Conservation (phyloP, 2,329 filamentous ascomycete species). For the Cladosporium sp. region DNA sequence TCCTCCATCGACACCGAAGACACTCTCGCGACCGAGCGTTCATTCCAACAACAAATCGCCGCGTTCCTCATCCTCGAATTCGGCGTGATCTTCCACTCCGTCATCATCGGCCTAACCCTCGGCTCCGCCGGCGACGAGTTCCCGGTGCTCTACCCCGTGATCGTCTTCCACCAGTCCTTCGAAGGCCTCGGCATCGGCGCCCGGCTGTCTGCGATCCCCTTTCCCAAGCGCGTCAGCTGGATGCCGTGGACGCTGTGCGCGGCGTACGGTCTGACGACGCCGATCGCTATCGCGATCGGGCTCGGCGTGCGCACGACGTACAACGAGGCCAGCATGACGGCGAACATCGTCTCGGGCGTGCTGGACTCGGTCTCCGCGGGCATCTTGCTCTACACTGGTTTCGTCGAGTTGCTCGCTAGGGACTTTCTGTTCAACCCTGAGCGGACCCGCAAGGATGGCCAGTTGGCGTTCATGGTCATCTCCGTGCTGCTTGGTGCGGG, state of each 20-base stretch:
- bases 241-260: slow-evolving; percentile 69
- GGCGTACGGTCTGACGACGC: slow-evolving; percentile 72
- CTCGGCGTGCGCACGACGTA: slow-evolving; percentile 65
- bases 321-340: slow-evolving; percentile 53
- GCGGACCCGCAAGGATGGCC: slow-evolving; percentile 83
- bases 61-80: slow-evolving; percentile 92
- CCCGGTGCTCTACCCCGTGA: slow-evolving; percentile 54
- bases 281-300: slow-evolving; percentile 76
- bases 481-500: slow-evolving; percentile 66
- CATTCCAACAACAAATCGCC: slow-evolving; percentile 72
- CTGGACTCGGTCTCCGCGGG: slow-evolving; percentile 86
- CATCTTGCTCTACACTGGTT: slow-evolving; percentile 39
- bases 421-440: slow-evolving; percentile 63
- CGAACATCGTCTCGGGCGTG: slow-evolving; percentile 74
- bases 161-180: slow-evolving; percentile 87
- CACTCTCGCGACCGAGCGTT: slow-evolving; percentile 11
- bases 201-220: slow-evolving; percentile 69
- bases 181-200: slow-evolving; percentile 86
- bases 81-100: slow-evolving; percentile 61
- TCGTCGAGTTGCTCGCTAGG: slow-evolving; percentile 43
- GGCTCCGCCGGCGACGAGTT: slow-evolving; percentile 55
- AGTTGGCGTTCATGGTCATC: slow-evolving; percentile 87
- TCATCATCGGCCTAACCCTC: slow-evolving; percentile 84
- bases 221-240: slow-evolving; percentile 63
- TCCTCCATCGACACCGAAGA: slow-evolving; percentile 3